Conservation (phyloP, 768 basidiomycete genomes). For the Dioszegia aurantiaca region DNA sequence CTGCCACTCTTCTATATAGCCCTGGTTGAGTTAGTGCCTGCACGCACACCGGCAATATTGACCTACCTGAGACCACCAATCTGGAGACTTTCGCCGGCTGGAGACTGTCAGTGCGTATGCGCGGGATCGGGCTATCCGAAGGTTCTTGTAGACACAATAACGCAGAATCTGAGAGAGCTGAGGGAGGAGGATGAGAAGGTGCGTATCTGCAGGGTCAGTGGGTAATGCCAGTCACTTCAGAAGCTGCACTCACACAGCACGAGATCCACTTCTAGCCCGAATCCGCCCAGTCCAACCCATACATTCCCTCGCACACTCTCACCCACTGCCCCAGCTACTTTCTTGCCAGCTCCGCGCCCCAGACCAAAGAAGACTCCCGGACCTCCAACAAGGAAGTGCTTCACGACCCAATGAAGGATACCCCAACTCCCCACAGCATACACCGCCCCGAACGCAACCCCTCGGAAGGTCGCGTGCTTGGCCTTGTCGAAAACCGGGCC, state of each 20-base stretch:
- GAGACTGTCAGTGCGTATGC: slow-evolving; percentile 71
- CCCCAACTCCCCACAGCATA: slow-evolving; percentile 68
- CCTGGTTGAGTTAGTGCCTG: slow-evolving; percentile 18
- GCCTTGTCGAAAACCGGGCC: slow-evolving; percentile 78
- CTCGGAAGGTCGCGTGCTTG: slow-evolving; percentile 69
- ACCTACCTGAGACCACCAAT: slow-evolving; percentile 65
- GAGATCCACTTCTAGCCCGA: slow-evolving; percentile 29
- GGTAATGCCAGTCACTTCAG: no score
- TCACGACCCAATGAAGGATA: slow-evolving; percentile 58
- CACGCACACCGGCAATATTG: not conserved
- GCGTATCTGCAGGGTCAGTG: slow-evolving; percentile 60
- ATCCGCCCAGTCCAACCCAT: slow-evolving; percentile 24
- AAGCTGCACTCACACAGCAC: slow-evolving; percentile 41
- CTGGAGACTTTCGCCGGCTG: slow-evolving; percentile 74
- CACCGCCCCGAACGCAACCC: slow-evolving; percentile 62
- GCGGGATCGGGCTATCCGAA: slow-evolving; percentile 63
- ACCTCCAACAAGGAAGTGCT: slow-evolving; percentile 38
- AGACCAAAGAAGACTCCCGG: slow-evolving; percentile 27
- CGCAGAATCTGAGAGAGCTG: slow-evolving; percentile 72
- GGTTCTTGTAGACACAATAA: slow-evolving; percentile 80
- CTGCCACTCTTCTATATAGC: slow-evolving; percentile 52
- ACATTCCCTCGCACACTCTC: slow-evolving; percentile 24
- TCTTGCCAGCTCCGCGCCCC: slow-evolving; percentile 17
- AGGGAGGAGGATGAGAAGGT: slow-evolving; percentile 67
- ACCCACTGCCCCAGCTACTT: slow-evolving; percentile 21